These are phyloP conservation scores for Aspergillus unguis DNA, from an alignment of 2,329 filamentous ascomycete species.

Conservation along the genomic window DNA sequence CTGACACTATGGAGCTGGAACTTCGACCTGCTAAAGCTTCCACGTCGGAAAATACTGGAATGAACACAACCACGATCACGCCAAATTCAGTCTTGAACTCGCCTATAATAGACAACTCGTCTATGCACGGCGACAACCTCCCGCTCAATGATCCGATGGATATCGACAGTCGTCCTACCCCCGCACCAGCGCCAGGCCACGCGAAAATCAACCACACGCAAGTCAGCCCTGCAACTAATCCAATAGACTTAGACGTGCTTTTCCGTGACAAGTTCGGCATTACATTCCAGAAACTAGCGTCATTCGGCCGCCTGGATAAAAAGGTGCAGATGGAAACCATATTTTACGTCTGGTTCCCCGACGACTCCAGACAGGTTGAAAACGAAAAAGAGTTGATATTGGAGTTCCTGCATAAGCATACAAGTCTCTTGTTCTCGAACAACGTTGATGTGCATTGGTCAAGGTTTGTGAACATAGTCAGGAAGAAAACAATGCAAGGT, in stretches of 20 bases:
- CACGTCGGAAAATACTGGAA: too few species aligned
- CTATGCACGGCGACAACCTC: background rate
- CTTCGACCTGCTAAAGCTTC: too few species aligned
- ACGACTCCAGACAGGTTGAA: conserved; percentile 12
- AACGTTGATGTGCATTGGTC: conserved; percentile 33
- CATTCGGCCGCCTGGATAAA: conserved; percentile 18
- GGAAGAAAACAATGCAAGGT: conserved; percentile 15
- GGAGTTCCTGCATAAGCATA: conserved; percentile 24
- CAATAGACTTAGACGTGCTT: conserved; percentile 10
- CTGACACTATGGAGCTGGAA: background rate
- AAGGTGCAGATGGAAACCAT: conserved; percentile 17
- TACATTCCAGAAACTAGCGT: conserved; percentile 27
- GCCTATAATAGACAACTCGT: background rate
- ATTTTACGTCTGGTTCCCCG: conserved; percentile 37
- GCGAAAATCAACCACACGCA: too few species aligned
- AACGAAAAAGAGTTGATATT: conserved; percentile 27
- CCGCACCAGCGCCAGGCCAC: background rate
- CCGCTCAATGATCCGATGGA: background rate
- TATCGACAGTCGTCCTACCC: background rate
- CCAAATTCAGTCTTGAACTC: background rate
- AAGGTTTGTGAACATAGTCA: conserved; percentile 25
- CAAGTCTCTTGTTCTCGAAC: conserved; percentile 30
- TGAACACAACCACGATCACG: too few species aligned
- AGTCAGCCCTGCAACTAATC: background rate
- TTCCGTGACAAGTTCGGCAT: conserved; percentile 23